Base-by-base conservation (phyloP, 768 basidiomycete genomes). In the Boletus rubroflammeus region DNA sequence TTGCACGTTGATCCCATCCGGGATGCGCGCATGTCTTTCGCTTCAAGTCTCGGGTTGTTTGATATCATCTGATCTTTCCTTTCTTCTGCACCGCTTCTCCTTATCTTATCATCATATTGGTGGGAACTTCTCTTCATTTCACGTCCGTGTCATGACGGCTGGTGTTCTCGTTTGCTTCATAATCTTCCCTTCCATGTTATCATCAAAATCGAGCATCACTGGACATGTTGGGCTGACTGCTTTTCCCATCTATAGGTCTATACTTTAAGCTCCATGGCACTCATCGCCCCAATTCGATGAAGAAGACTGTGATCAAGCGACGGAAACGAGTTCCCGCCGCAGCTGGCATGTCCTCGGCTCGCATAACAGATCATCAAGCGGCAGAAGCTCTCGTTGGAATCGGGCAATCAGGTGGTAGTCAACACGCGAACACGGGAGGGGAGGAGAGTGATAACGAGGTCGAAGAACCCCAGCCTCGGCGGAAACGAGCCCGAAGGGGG, bases 211-310 rank as follows among this genome's bases (percentile, higher is more conserved):
- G 26, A 50, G 19, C 19, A 28, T 52, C 40, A n/a, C 11, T 10
- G 38, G 23, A 15, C 39, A 25, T 39, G 43, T 44, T 54, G 43
- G 32, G 29, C 62, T 65, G 55, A 69, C 49, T 36, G 10, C 42
- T 50, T 53, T 53, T 58, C 47, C 39, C 55, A 61, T 59, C 55
- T 49, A 50, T 66, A 98, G 96, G 96, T 52, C 81, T 99, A 9
- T 99, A 98, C 76, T 97, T 93, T 80, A 98, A 99, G 74, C 81
- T 99, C 13, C 97, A 99, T 75, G 93, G 94, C 45, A 92, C 91
- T 2, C 94, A 98, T 64, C 85, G 97, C 35, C 97, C 97, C 36
- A 95, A 94, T 60, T 92, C 93, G 58, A 96, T 99, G 94, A 98
- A 97, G 75, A 98, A 98, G 78, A 90, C 92, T 5, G 93, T 97